These are phyloP conservation scores for Ananas comosus DNA, from an alignment of 176 grass and related monocot genomes.

Conservation along the genomic window DNA sequence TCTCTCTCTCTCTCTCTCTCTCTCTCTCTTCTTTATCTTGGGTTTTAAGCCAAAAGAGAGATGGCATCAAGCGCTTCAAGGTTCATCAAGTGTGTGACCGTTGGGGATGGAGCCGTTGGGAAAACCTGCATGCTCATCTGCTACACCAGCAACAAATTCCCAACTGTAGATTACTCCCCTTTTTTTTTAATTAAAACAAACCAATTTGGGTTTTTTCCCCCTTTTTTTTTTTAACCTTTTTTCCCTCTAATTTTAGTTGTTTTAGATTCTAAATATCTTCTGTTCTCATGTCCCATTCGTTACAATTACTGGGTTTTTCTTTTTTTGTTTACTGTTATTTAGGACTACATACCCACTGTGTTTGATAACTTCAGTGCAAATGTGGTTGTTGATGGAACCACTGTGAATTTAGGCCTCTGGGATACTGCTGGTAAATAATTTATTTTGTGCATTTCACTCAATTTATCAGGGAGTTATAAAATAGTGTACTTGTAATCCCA, in stretches of 20 bases:
- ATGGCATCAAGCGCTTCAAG: constrained; percentile 74
- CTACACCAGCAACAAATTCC: constrained; percentile 98
- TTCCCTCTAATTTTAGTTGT: background rate
- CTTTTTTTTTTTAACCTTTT: background rate
- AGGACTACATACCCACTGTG: constrained; percentile 92
- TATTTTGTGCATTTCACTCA: background rate
- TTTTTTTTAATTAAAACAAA: background rate
- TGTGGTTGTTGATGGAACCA: constrained; percentile 72
- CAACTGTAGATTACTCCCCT: constrained; percentile 41
- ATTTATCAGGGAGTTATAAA: background rate
- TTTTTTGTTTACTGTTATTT: background rate
- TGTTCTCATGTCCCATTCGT: background rate
- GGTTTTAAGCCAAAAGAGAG: constrained; percentile 8
- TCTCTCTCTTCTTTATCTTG: constrained; percentile 7
- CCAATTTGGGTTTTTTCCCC: background rate
- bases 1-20: background rate
- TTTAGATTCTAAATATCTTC: background rate
- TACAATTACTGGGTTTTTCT: too few relatives aligned
- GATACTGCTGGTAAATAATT: constrained; percentile 58
- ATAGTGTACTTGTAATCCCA: background rate
- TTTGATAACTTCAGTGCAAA: constrained; percentile 97
- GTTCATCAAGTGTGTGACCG: constrained; percentile 99
- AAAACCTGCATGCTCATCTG: constrained; percentile 99
- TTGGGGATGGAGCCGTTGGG: constrained; percentile 95
- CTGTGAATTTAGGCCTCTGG: constrained; percentile 91